Evolutionary conservation across 2,329 filamentous ascomycete genomes (phyloP), one percentile per base, ranked within the genome.

Genomic region (Didymella pinodella): DNA sequence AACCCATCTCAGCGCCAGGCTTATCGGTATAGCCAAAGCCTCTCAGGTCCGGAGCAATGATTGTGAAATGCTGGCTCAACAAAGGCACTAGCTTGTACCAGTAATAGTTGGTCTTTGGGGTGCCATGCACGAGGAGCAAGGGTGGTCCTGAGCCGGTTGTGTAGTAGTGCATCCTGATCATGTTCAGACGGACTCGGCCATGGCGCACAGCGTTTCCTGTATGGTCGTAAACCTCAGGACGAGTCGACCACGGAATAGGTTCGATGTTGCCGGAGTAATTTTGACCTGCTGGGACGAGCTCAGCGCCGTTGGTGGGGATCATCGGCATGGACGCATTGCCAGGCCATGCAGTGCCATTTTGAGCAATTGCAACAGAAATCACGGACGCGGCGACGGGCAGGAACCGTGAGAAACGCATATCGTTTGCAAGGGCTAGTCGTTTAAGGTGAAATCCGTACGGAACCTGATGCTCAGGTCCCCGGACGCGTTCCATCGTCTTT

Each of bases 21-120:
- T 77, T 77, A 63, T 77, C 74, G 4, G 74, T 75, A 28, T 74
- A 74, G n/a, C 74, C 74, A 49, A 76, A 77, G 0, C 75, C 75
- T 41, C 75, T 64, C 3, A 76, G 56, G 51, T 76, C 74, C 0
- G 75, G 73, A 2, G 74, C 75, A 5, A 77, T 71, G 28, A 77
- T 61, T 0, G 72, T 76, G 61, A 75, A 76, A 55, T 74, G 63
- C 29, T 61, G 60, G 18, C 69, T 73, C 2, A 77, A 59, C 2
- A 75, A 59, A 4, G 74, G 72, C 36, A 75, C 69, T 28, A 77
- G 56, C 4, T 67, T 68, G 64, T 77, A 75, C 73, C 70, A 76
- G 66, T 75, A 76, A 22, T 59, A 62, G 20, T 59, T 62, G 7
- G 59, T 62, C 32, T 62, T 59, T 2, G 55, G 59, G 7, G 59